Conservation (phyloP, 768 basidiomycete species). For the Leccinum broughii region DNA sequence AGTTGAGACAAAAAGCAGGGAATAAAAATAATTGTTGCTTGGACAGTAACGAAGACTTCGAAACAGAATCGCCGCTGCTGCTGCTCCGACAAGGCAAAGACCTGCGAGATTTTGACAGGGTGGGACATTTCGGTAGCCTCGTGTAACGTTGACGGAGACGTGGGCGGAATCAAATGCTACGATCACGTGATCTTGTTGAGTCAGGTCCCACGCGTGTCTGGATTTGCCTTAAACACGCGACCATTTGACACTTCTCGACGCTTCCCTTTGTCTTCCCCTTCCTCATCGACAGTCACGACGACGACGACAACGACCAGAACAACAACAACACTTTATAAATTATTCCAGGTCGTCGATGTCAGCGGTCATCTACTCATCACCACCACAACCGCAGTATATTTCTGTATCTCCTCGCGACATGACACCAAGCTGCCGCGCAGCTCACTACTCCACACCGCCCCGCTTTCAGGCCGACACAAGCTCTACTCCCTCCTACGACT, state of each 20-base stretch:
- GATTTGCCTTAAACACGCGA: slow-evolving; percentile 33
- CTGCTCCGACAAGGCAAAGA: not conserved
- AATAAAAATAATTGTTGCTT: not conserved
- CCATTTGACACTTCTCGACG: slow-evolving; percentile 7
- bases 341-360: slow-evolving; percentile 19
- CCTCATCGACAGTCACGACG: not conserved
- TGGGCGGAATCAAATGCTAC: slow-evolving; percentile 27
- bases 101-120: not conserved
- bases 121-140: slow-evolving; percentile 27
- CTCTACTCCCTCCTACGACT: slow-evolving; percentile 42
- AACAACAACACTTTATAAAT: not conserved
- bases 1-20: slow-evolving; percentile 15
- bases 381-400: slow-evolving; percentile 35
- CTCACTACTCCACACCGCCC: slow-evolving; percentile 37
- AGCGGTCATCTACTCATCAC: slow-evolving; percentile 31
- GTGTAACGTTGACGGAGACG: slow-evolving; percentile 36
- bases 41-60: not conserved
- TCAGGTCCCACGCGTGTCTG: slow-evolving; percentile 29
- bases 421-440: slow-evolving; percentile 36
- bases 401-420: slow-evolving; percentile 35
- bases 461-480: slow-evolving; percentile 23
- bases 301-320: not conserved
- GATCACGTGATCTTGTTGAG: slow-evolving; percentile 39
- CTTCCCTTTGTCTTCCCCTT: slow-evolving; percentile 18
- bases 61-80: not conserved